Evolutionary conservation across 2,329 filamentous ascomycete genomes (phyloP).

Genomic region (Dothiorella sarmentorum): DNA sequence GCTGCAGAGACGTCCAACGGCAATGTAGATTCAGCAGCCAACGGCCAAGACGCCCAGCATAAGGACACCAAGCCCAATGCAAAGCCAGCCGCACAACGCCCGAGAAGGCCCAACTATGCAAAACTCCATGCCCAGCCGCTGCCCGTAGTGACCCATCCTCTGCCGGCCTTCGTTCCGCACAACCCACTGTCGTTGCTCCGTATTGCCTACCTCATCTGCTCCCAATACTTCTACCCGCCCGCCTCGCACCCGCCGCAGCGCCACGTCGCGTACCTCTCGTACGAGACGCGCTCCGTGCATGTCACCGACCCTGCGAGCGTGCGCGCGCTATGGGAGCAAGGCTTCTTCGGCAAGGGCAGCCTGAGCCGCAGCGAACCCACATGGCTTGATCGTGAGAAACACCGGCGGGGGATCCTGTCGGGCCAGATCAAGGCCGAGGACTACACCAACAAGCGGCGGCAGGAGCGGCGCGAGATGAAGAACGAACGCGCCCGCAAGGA

Average conservation of each 20-base stretch:
- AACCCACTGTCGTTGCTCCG: constrained; percentile 87
- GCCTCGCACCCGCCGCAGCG: constrained; percentile 61
- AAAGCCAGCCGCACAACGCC: constrained; percentile 24
- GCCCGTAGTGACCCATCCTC: constrained; percentile 75
- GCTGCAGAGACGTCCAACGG: constrained; percentile 2
- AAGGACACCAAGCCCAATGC: constrained; percentile 4
- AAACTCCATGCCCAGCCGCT: constrained; percentile 78
- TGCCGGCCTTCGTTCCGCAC: constrained; percentile 84
- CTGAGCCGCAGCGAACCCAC: constrained; percentile 92
- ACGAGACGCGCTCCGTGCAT: constrained; percentile 76
- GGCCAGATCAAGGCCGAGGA: constrained; percentile 62
- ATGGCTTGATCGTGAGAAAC: constrained; percentile 82
- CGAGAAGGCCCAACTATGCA: constrained; percentile 55
- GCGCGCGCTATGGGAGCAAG: constrained; percentile 87
- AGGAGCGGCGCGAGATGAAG: constrained; percentile 80
- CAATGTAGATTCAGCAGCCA: background rate
- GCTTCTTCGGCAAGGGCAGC: constrained; percentile 93
- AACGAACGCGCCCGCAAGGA: constrained; percentile 87
- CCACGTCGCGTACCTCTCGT: constrained; percentile 76
- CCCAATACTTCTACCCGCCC: constrained; percentile 64
- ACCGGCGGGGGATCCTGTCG: constrained; percentile 53
- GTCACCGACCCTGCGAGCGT: constrained; percentile 74
- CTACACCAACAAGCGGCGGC: constrained; percentile 69
- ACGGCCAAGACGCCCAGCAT: constrained; percentile 3
- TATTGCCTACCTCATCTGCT: constrained; percentile 72